Evolutionary conservation across 2,329 filamentous ascomycete species (phyloP).

Genomic region (Microdochium nivale): DNA sequence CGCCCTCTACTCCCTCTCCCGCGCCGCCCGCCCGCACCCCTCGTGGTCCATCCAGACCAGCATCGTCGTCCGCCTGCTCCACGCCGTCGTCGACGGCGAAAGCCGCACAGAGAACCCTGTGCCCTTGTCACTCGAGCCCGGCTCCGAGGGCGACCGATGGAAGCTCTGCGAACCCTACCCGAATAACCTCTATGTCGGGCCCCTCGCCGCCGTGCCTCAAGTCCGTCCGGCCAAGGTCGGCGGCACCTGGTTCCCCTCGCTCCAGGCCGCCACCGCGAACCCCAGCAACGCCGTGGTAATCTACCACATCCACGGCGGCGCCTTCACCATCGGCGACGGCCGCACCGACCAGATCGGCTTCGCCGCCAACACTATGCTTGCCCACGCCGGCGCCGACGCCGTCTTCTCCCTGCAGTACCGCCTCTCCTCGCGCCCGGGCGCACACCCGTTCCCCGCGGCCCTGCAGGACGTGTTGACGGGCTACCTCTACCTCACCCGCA

Average conservation of each 20-base stretch:
- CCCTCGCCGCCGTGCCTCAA: neutral
- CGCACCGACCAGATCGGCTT: constrained; percentile 19
- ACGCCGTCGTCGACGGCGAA: neutral
- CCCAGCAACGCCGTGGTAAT: constrained; percentile 18
- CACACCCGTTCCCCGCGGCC: constrained; percentile 35
- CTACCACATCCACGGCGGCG: constrained; percentile 40
- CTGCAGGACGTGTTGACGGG: constrained; percentile 37
- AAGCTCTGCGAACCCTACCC: neutral
- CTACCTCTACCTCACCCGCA: constrained; percentile 34
- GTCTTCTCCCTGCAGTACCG: constrained; percentile 39
- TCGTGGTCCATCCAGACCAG: neutral
- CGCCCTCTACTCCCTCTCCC: neutral
- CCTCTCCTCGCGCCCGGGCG: constrained; percentile 28
- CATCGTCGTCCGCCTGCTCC: neutral
- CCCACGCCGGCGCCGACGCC: constrained; percentile 24
- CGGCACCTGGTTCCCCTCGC: constrained; percentile 14
- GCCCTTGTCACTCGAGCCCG: neutral
- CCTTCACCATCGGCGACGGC: constrained; percentile 34
- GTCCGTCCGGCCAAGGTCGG: constrained; percentile 7
- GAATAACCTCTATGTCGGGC: neutral
- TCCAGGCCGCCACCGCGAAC: neutral
- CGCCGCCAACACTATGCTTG: constrained; percentile 21
- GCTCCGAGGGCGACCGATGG: neutral
- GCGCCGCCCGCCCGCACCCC: neutral
- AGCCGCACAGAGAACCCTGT: neutral